Conservation (phyloP, 169 alveolate species). For the Amoebophrya sp. region DNA sequence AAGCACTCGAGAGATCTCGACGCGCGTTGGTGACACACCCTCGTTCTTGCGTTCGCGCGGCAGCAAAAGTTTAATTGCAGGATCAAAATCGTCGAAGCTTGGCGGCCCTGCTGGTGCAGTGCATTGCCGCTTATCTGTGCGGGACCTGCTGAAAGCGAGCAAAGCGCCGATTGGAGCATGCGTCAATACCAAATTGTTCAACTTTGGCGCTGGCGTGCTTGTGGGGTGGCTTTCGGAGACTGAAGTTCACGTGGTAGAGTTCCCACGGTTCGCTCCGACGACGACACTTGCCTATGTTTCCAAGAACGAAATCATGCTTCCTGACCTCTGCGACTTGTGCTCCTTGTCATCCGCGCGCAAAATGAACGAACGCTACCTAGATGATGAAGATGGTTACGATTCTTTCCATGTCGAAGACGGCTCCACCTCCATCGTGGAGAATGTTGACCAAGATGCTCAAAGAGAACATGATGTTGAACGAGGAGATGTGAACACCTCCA, state of each 20-base stretch:
- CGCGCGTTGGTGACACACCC: neutral
- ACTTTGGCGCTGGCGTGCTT: neutral
- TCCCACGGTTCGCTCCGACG: neutral
- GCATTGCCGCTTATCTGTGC: neutral
- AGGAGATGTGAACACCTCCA: too few species aligned
- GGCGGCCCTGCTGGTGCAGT: neutral
- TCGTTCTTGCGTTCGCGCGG: too few species aligned
- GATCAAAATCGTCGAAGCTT: neutral
- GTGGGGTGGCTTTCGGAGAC: neutral
- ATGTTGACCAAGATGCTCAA: too few species aligned
- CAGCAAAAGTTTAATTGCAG: too few species aligned
- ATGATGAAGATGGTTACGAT: too few species aligned
- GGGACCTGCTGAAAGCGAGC: neutral
- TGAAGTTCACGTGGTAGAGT: neutral
- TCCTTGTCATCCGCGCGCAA: too few species aligned
- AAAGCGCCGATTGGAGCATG: neutral
- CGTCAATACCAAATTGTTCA: neutral
- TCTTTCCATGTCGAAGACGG: too few species aligned
- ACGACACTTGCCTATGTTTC: neutral
- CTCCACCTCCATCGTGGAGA: too few species aligned
- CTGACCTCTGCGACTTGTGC: too few species aligned
- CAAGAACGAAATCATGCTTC: neutral
- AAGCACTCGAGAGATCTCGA: neutral
- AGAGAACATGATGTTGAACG: too few species aligned
- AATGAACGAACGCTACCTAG: too few species aligned